Conservation (phyloP, 306 rosid species). For the Ochetophila trinervis region DNA sequence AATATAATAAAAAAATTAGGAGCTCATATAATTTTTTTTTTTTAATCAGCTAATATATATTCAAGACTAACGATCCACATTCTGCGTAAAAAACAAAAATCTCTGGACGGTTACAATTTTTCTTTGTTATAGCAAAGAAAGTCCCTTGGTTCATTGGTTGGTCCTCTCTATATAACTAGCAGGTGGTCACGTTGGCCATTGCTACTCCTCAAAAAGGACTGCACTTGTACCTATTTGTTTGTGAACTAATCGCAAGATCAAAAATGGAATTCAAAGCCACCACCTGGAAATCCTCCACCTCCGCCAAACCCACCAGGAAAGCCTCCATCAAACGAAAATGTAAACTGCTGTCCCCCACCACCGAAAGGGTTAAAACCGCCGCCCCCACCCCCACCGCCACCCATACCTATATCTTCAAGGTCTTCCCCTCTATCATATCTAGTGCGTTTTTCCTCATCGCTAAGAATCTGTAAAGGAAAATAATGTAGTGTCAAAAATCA, state of each 20-base stretch:
- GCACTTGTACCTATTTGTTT: constrained; percentile 3
- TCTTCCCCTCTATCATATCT: constrained; percentile 96
- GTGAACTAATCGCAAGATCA: constrained; percentile 14
- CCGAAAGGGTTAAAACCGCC: constrained; percentile 94
- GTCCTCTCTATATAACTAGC: constrained; percentile 42
- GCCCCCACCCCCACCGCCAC: constrained; percentile 35
- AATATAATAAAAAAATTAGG: constrained; percentile 6
- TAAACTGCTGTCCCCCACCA: constrained; percentile 72
- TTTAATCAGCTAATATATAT: constrained; percentile 29
- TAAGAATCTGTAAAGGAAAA: constrained; percentile 57
- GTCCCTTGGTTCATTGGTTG: constrained; percentile 27
- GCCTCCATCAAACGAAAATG: constrained; percentile 68
- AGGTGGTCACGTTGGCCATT: constrained; percentile 38
- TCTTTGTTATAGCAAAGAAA: constrained; percentile 26
- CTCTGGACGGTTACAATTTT: constrained; percentile 22
- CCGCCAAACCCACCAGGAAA: constrained; percentile 54
- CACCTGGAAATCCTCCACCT: constrained; percentile 65
- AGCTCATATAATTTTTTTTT: constrained; percentile 22
- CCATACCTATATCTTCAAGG: constrained; percentile 79
- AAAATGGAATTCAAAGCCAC: constrained; percentile 72
- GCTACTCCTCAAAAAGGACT: constrained; percentile 28
- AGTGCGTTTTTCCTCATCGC: constrained; percentile 86
- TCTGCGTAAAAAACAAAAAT: constrained; percentile 26
- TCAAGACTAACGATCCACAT: constrained; percentile 15
- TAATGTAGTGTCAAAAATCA: constrained; percentile 10